Base-by-base conservation (phyloP, 495 filamentous ascomycete genomes). In the Penicillium verhagenii region DNA sequence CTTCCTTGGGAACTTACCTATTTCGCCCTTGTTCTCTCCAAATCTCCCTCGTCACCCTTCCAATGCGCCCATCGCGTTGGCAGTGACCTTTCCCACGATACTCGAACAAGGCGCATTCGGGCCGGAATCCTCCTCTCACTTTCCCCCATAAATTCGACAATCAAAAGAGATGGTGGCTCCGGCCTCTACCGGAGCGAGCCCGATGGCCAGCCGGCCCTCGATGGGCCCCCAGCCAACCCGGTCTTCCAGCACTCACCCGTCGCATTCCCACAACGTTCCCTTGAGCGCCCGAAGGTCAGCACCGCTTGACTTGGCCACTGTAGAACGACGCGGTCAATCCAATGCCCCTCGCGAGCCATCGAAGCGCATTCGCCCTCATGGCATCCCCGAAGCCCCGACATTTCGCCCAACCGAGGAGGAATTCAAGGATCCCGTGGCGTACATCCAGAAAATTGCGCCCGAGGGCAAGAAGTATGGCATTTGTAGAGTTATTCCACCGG, bases 401-500 rank as follows among this genome's bases (percentile, higher is more conserved):
- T 99, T 89, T 67, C 79, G 86, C 56, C 95, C 94, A 38, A 96
- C 90, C 0, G 86, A 89, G 67, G 91, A 97, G 59, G 92, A 99
- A 69, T 99, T 91, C 74, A 90, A 86, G 62, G 92, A 97, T 63
- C 94, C 95, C 2, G 84, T 96, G 58, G 86, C 87, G 66, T 99
- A 96, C 67, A 92, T 99, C 46, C 81, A 83, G 59, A 96, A 90
- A 65, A 97, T 99, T 59, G 77, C 84, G 11, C 85, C 87, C 6
- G 92, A 96, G 63, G 94, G 89, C 16, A 76, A 70, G 49, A 83
- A 91, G 63, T 99, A 89, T 70, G 94, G 94, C 26, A 86, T 97
- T 37, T 91, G 90, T 79, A 93, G 97, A 72, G 88, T 99, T 55
- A 88, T 97, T 52, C 94, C 95, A 11, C 94, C 94, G 10, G 89